Evolutionary conservation across 805 yeast genomes (phyloP), one percentile per base, ranked within the genome.

Genomic region (Kazachstania taianensis): DNA sequence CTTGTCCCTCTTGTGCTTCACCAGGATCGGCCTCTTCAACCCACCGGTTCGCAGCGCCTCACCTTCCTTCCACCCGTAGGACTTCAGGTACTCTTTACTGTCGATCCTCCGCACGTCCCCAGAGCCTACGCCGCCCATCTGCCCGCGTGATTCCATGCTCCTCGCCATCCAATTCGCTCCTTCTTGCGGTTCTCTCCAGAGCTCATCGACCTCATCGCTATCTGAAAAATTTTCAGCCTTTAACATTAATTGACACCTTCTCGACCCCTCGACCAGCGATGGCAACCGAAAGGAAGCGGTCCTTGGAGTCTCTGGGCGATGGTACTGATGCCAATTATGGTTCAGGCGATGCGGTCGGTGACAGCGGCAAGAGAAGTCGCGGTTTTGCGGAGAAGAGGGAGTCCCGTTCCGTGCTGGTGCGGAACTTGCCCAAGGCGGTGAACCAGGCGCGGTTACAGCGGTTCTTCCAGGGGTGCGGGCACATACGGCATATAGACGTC

Each of bases 51-150:
- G 74, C 24, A 89, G 63, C 0, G 94, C 94, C 46, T 85, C 83
- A 1, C 98, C 98, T 46, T 84, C 89, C 37, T 67, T 67, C 98
- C 98, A 89, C 14, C 97, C 97, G 50, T 72, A 85, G 1, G 81
- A 73, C 50, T 70, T 64, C 43, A 89, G 61, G 54, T 89, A 92
- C 36, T 61, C 70, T 36, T 69, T 70, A 27, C 94, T 75, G 57
- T 92, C 76, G 94, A 87, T 86, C 14, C 40, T 37, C 12, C 34
- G 36, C 20, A 28, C 16, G 7, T 26, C 35, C 20, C 22, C 30
- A 14, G 20, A 20, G 14, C 23, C 38, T 6, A 25, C 22, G 19
- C 14, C 15, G 3, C 23, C 35, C 35, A 32, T 32, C n/a, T n/a
- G n/a, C n/a, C n/a, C n/a, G n/a, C n/a, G n/a, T n/a, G n/a, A n/a